phyloP scores from a whole-genome alignment of 352 stramenopile genomes.

The Pythium monospermum region DNA sequence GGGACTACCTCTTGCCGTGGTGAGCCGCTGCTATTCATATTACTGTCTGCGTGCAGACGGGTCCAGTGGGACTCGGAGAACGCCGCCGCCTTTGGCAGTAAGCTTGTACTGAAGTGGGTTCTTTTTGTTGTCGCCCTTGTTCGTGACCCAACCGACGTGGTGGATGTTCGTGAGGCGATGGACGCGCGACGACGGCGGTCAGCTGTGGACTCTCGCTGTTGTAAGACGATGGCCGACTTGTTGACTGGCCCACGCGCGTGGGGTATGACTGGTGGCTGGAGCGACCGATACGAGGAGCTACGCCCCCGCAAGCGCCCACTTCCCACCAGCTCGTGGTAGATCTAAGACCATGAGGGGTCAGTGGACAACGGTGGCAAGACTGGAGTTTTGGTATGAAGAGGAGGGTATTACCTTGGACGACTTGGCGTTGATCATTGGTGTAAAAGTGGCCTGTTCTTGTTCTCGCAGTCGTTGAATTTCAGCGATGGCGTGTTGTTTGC shows the following conservation, averaged over 20 bases:
- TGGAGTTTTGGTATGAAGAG: not conserved
- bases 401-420: constrained; percentile 30
- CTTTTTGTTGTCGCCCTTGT: not conserved
- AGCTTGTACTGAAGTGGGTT: not conserved
- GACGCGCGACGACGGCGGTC: constrained; percentile 1
- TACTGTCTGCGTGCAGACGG: too few species aligned
- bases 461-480: constrained; percentile 27
- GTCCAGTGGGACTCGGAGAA: constrained; percentile 16
- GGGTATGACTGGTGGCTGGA: too few species aligned
- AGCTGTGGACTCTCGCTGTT: not conserved
- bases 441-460: constrained; percentile 37
- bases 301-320: constrained; percentile 28
- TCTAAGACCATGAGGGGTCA: constrained; percentile 21
- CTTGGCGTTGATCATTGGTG: constrained; percentile 40
- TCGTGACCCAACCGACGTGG: not conserved
- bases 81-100: not conserved
- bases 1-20: too few species aligned
- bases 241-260: constrained; percentile 4
- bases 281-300: not conserved
- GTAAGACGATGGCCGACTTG: too few species aligned
- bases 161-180: constrained; percentile 3
- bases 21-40: too few species aligned
- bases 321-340: constrained; percentile 41
- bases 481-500: constrained; percentile 29
- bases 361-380: not conserved